Base-by-base conservation (phyloP, 2,329 filamentous ascomycete species). In the Curvularia verruculosa region DNA sequence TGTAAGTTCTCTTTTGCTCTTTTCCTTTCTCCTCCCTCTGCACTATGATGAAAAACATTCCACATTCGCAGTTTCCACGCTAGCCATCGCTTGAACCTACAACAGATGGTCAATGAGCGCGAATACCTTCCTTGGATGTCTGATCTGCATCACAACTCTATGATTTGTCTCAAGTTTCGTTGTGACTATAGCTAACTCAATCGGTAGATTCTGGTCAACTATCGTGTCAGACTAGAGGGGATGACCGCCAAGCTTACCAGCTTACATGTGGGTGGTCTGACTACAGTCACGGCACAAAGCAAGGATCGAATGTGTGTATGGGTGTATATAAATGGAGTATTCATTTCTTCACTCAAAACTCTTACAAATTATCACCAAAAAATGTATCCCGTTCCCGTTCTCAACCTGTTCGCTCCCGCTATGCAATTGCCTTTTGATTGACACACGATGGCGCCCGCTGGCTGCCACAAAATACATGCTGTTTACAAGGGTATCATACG, bases 61-160 rank as follows among this genome's bases (percentile, higher is more conserved):
- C 85, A 81, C 85, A 90, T 91, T 92, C 89, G 89, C 89, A 92
- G 89, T 92, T 92, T 92, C 87, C 89, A 90, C 89, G 90, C 82
- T 87, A 90, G 87, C 84, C 84, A 83, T 83, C 79, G 73, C 68
- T 72, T 76, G 86, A 88, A 87, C 86, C 86, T 86, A 83, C 78
- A 79, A 66, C 49, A 83, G 83, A 73, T 73, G 84, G 83, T 81
- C 87, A 73, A 88, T 90, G 88, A 90, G 83, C 83, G 87, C 70
- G 66, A 71, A 69, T 72, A 70, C 77, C 87, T 89, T 89, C 87
- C 86, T 90, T 90, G 87, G 88, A 89, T 89, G 87, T 89, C 87
- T 88, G 85, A 89, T 80, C 9, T 34, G 50, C 57, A 51, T 47
- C 60, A 29, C 28, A 58, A 43, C 7, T 18, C 26, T 7, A 12